Evolutionary conservation across 257 asterid species (phyloP), one percentile per base, ranked within the genome.

Genomic region (Leptodermis oblonga): DNA sequence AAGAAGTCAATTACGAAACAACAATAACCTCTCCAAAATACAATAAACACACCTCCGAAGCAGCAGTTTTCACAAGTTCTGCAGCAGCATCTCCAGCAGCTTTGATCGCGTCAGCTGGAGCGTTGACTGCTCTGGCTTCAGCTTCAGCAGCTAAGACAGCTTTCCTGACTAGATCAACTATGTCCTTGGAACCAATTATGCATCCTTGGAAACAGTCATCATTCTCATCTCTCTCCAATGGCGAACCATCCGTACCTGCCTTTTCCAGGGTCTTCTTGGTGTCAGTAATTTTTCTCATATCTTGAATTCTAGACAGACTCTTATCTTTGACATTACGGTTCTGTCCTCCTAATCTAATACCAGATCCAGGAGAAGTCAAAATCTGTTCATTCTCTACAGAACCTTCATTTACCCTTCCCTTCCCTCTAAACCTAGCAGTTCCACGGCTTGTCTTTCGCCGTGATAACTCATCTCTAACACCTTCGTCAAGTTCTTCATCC

Each of bases 51-150:
- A 94, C 99, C 93, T 94, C 99, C 48, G 78, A 81, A 69, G 97
- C 99, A 74, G 96, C 96, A 83, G 80, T 86, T 81, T 94, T 94
- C 49, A 94, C 99, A 41, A 89, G 86, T 81, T 94, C 99, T 7
- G 99, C 97, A 71, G 97, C 99, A 85, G 84, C 97, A 80, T 94
- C 99, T 61, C 97, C 98, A 61, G 96, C 99, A 53, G 97, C 89
- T 85, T 74, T 84, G 69, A 94, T 76, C 65, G 99, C 99, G 73
- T 79, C 84, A 28, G 81, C 81, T 71, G 96, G 95, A 87, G 99
- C 99, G 81, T 86, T 82, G 74, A 93, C 97, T 45, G 88, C 80
- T 84, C 89, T 84, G 59, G 99, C 99, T 86, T 94, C 99, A 62
- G 96, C 87, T 82, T 91, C 98, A 71, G 99, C 99, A 79, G 99